Percentiles rank a stretch among this genome's conserved stretches.
Conservation (phyloP, 2,329 filamentous ascomycete species). For the Zymoseptoria pseudotritici region DNA sequence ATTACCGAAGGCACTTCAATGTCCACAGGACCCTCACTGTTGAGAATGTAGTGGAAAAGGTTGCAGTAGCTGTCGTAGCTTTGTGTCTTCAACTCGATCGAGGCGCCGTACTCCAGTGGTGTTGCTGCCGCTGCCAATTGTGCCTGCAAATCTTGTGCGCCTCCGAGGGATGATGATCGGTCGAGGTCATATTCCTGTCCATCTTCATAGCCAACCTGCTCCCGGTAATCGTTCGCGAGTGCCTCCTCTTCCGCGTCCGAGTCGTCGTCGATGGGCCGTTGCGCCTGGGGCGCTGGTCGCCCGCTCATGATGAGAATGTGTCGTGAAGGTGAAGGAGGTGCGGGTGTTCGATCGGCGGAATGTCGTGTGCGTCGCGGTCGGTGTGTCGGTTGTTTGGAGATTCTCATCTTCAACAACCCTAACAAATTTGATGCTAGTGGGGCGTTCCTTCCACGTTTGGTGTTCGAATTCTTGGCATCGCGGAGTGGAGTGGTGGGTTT, state of each 20-base stretch:
- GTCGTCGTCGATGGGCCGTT: conserved; percentile 42
- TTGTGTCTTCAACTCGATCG: conserved; percentile 92
- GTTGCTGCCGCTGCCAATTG: conserved; percentile 86
- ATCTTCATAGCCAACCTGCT: conserved; percentile 92
- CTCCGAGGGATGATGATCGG: conserved; percentile 57
- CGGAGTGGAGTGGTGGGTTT: background rate
- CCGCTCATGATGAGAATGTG: conserved; percentile 29
- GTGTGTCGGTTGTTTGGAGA: background rate
- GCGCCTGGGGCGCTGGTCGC: conserved; percentile 26
- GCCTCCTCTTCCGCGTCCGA: conserved; percentile 95
- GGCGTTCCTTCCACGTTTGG: background rate
- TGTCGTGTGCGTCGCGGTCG: conserved; percentile 1
- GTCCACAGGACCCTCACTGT: conserved; percentile 97
- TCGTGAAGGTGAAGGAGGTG: background rate
- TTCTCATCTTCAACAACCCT: background rate
- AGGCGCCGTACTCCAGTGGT: conserved; percentile 90
- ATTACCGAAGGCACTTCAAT: conserved; percentile 91
- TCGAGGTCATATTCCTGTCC: conserved; percentile 60
- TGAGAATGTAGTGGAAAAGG: conserved; percentile 97
- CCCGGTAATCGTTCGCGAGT: conserved; percentile 89
- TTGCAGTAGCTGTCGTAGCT: conserved; percentile 99
- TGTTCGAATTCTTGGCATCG: background rate
- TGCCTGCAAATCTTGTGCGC: conserved; percentile 86
- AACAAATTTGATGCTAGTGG: background rate
- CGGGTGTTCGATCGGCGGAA: background rate